Evolutionary conservation across 2,329 filamentous ascomycete species (phyloP).

Genomic region (Byssochlamys sp.): DNA sequence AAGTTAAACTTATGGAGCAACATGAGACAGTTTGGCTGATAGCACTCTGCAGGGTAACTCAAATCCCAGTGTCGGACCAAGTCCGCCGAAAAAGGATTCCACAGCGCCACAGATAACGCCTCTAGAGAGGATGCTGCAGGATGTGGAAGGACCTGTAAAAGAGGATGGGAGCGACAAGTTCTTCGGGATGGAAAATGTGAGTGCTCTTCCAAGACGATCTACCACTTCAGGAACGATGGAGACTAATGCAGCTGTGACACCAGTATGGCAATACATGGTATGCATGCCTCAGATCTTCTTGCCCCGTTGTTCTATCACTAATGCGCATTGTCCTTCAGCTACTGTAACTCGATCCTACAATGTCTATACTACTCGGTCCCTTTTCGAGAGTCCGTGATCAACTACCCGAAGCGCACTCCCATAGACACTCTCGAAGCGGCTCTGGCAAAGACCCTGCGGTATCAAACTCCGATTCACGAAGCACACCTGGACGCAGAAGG

Average conservation of each 20-base stretch:
- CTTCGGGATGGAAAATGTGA: slow-evolving; percentile 94
- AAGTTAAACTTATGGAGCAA: slow-evolving; percentile 2
- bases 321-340: slow-evolving; percentile 46
- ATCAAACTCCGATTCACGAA: slow-evolving; percentile 46
- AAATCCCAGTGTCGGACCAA: slow-evolving; percentile 36
- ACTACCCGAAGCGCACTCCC: slow-evolving; percentile 68
- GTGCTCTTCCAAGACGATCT: slow-evolving; percentile 27
- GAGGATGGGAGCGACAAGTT: slow-evolving; percentile 93
- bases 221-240: slow-evolving; percentile 11
- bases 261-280: slow-evolving; percentile 98
- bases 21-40: slow-evolving; percentile 2
- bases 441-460: slow-evolving; percentile 40
- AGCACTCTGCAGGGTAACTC: slow-evolving; percentile 33
- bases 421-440: slow-evolving; percentile 58
- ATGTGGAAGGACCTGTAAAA: slow-evolving; percentile 64
- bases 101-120: slow-evolving; percentile 49
- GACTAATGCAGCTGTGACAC: slow-evolving; percentile 13
- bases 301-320: background rate
- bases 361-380: slow-evolving; percentile 90
- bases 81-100: slow-evolving; percentile 50
- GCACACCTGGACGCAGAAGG: slow-evolving; percentile 44
- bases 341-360: slow-evolving; percentile 97
- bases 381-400: slow-evolving; percentile 88
- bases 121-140: slow-evolving; percentile 66
- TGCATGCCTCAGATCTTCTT: slow-evolving; percentile 11